A percentile compares a stretch with the other conserved stretches of the same genome.
phyloP scores from a whole-genome alignment of 2,329 filamentous ascomycete genomes.

The Purpureocillium lavendulum region DNA sequence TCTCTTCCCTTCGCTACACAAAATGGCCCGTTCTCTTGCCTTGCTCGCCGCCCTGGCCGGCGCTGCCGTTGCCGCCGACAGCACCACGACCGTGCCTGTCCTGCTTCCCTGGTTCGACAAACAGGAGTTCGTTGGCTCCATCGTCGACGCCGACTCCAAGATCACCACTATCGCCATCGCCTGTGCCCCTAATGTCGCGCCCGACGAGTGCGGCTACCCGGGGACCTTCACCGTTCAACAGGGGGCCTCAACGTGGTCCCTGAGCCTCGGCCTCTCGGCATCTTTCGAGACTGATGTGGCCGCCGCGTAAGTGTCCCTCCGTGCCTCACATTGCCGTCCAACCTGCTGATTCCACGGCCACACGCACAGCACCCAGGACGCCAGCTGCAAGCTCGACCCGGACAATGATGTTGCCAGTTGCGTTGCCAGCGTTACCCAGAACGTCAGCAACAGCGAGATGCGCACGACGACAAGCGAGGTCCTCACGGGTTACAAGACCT shows the following conservation, averaged over 20 bases:
- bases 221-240: constrained; percentile 13
- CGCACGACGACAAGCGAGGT: constrained; percentile 3
- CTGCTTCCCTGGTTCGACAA: constrained; percentile 18
- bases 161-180: constrained; percentile 21
- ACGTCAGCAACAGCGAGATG: not conserved
- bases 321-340: too few relatives aligned
- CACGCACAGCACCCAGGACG: constrained; percentile 11
- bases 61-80: constrained; percentile 14
- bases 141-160: constrained; percentile 15
- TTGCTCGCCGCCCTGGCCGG: constrained; percentile 15
- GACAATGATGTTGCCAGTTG: constrained; percentile 15
- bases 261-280: constrained; percentile 2
- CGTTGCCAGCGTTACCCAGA: constrained; percentile 6
- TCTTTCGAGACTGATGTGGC: too few relatives aligned
- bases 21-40: constrained; percentile 16
- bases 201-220: constrained; percentile 16
- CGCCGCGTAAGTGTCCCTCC: too few relatives aligned
- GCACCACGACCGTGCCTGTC: constrained; percentile 16
- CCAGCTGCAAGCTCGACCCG: constrained; percentile 16
- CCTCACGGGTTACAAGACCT: constrained; percentile 11
- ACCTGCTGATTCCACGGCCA: too few relatives aligned
- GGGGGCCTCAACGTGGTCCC: constrained; percentile 17
- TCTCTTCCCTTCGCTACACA: constrained; percentile 1
- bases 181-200: constrained; percentile 12
- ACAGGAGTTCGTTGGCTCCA: constrained; percentile 17